Evolutionary conservation across 352 stramenopile genomes (phyloP).

Genomic region (Ophiocytium majus): DNA sequence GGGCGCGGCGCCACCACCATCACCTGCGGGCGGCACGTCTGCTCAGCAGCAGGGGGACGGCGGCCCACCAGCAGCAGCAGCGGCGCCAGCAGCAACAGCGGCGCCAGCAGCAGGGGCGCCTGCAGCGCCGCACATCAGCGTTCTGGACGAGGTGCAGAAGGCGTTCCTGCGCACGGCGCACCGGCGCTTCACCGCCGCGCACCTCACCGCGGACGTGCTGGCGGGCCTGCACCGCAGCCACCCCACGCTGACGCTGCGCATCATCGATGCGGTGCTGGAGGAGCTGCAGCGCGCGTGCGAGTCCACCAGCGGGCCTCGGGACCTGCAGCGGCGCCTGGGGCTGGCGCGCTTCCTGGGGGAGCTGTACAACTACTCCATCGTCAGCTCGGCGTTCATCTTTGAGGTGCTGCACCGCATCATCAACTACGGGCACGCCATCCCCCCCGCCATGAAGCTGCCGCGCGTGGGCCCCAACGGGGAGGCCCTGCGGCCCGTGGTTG

Average conservation of each 20-base stretch:
- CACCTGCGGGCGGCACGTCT: neutral
- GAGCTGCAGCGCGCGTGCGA: slow-evolving; percentile 82
- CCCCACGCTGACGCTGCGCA: slow-evolving; percentile 76
- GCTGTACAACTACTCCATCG: slow-evolving; percentile 81
- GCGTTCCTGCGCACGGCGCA: slow-evolving; percentile 72
- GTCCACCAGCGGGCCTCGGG: slow-evolving; percentile 69
- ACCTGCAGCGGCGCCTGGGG: slow-evolving; percentile 86
- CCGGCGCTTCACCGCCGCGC: slow-evolving; percentile 82
- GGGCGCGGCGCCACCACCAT: no score
- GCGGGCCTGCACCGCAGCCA: slow-evolving; percentile 65
- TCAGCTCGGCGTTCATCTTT: slow-evolving; percentile 84
- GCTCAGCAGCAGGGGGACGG: neutral
- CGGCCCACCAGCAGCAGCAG: slow-evolving; percentile 16
- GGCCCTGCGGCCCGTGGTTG: slow-evolving; percentile 47
- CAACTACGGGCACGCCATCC: slow-evolving; percentile 84
- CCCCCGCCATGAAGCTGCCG: slow-evolving; percentile 43
- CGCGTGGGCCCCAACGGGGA: slow-evolving; percentile 26
- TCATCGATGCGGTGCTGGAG: slow-evolving; percentile 89
- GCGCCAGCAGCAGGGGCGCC: no score
- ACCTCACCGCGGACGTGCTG: slow-evolving; percentile 69
- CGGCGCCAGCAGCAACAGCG: neutral
- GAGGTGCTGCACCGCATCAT: slow-evolving; percentile 89
- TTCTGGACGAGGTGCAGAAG: slow-evolving; percentile 51
- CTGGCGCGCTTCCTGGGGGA: slow-evolving; percentile 87
- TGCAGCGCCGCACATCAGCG: neutral